Conservation (phyloP, 768 basidiomycete species). For the Chalciporus piperatus region DNA sequence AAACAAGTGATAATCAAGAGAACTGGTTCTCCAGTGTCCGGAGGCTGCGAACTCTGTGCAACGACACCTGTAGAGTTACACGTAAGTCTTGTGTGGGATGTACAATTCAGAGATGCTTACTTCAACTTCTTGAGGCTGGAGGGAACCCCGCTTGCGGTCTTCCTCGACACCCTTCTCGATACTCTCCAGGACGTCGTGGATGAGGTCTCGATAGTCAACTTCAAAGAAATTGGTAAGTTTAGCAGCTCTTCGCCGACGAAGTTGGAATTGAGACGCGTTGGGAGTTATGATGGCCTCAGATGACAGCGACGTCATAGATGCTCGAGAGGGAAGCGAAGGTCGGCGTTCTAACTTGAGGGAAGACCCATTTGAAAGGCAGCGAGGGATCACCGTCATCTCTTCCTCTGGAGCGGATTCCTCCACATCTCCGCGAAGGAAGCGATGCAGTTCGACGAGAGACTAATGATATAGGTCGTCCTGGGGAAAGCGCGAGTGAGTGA, state of each 20-base stretch:
- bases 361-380: constrained; percentile 31
- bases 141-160: constrained; percentile 59
- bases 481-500: constrained; percentile 3
- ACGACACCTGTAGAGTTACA: constrained; percentile 47
- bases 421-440: constrained; percentile 49
- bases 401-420: constrained; percentile 23
- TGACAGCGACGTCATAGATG: constrained; percentile 58
- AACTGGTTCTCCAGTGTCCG: constrained; percentile 22
- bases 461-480: constrained; percentile 79
- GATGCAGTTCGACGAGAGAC: constrained; percentile 72
- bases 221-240: constrained; percentile 89
- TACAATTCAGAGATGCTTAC: constrained; percentile 38
- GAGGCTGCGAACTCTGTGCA: constrained; percentile 32
- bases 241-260: constrained; percentile 69
- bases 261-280: constrained; percentile 53
- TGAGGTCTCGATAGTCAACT: constrained; percentile 76
- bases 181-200: constrained; percentile 75
- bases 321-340: constrained; percentile 62
- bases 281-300: constrained; percentile 46
- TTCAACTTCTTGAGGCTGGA: constrained; percentile 69
- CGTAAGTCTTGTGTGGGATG: constrained; percentile 7
- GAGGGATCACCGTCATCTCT: constrained; percentile 16
- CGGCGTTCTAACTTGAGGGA: constrained; percentile 60
- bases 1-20: constrained; percentile 2
- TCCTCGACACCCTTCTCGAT: constrained; percentile 75